These are phyloP conservation scores for Boletellus sp. DNA, from an alignment of 768 basidiomycete genomes.

Conservation along the genomic window DNA sequence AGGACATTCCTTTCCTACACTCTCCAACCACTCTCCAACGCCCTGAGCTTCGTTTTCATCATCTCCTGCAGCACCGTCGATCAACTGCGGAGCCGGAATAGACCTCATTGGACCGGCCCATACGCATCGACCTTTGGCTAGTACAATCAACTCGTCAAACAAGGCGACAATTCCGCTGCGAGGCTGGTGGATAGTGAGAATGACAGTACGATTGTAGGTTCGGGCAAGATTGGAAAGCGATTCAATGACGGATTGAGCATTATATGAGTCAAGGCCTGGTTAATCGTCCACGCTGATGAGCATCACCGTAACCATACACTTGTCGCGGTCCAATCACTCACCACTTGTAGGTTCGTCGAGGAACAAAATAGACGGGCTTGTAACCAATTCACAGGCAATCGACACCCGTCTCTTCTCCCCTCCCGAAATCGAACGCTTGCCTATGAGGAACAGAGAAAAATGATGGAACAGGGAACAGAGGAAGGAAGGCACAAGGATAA, in stretches of 20 bases:
- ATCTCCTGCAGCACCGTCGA: slow-evolving; percentile 5
- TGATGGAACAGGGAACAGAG: not conserved
- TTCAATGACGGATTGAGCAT: slow-evolving; percentile 93
- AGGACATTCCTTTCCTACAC: slow-evolving; percentile 81
- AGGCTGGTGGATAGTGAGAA: slow-evolving; percentile 98
- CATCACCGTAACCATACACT: not conserved
- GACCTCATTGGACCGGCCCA: slow-evolving; percentile 31
- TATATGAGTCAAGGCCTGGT: slow-evolving; percentile 87
- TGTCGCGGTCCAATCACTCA: slow-evolving; percentile 32
- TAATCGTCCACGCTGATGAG: not conserved
- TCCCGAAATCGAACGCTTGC: slow-evolving; percentile 88
- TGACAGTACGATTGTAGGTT: slow-evolving; percentile 89
- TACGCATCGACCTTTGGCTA: slow-evolving; percentile 70
- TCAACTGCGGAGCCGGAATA: slow-evolving; percentile 1
- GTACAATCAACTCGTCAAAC: slow-evolving; percentile 86
- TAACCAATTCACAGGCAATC: slow-evolving; percentile 97
- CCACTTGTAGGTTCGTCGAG: slow-evolving; percentile 97
- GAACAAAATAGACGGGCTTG: slow-evolving; percentile 93
- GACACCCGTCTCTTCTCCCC: slow-evolving; percentile 97
- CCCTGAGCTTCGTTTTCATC: slow-evolving; percentile 21
- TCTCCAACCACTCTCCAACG: slow-evolving; percentile 62
- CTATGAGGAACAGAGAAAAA: slow-evolving; percentile 33
- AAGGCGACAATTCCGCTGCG: slow-evolving; percentile 95
- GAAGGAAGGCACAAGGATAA: not conserved
- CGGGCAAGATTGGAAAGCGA: slow-evolving; percentile 80